Conservation (phyloP, 768 basidiomycete species). For the Auriscalpium orientale region DNA sequence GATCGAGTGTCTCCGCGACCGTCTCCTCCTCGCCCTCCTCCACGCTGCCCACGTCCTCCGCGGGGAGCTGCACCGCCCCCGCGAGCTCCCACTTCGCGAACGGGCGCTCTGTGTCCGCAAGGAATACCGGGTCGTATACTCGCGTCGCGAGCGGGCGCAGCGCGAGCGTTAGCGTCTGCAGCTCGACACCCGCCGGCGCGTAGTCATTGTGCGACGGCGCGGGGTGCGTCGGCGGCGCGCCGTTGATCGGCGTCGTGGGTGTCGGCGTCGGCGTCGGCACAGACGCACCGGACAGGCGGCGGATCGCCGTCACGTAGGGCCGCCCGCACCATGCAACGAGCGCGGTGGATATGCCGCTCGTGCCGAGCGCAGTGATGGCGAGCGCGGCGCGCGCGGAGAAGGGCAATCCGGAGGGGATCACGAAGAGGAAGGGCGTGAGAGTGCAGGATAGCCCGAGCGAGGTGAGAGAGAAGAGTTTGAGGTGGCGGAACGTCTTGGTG, state of each 20-base stretch:
- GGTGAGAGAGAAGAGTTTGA: conserved; percentile 79
- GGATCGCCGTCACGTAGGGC: conserved; percentile 66
- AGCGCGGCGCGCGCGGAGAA: conserved; percentile 58
- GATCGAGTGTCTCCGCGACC: conserved; percentile 65
- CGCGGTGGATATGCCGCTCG: conserved; percentile 66
- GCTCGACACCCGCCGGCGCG: conserved; percentile 47
- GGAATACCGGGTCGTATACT: conserved; percentile 68
- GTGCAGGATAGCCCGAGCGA: conserved; percentile 63
- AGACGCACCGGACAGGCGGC: conserved; percentile 26
- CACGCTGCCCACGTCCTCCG: conserved; percentile 26
- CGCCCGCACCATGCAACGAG: conserved; percentile 66
- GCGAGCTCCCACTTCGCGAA: conserved; percentile 82
- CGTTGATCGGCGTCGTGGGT: conserved; percentile 20
- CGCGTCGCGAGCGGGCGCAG: conserved; percentile 57
- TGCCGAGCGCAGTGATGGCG: conserved; percentile 61
- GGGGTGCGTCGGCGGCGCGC: conserved; percentile 25
- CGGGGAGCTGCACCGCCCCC: conserved; percentile 37
- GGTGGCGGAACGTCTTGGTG: conserved; percentile 59
- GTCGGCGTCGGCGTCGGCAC: background rate
- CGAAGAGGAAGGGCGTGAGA: conserved; percentile 74
- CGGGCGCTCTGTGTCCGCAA: conserved; percentile 56
- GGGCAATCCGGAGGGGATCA: conserved; percentile 74
- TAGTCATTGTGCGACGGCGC: conserved; percentile 15
- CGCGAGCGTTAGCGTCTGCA: conserved; percentile 59
- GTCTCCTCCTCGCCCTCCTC: conserved; percentile 61